These are phyloP conservation scores for Phalaenopsis aphrodite DNA, from an alignment of 106 monocot genomes.

Conservation along the genomic window DNA sequence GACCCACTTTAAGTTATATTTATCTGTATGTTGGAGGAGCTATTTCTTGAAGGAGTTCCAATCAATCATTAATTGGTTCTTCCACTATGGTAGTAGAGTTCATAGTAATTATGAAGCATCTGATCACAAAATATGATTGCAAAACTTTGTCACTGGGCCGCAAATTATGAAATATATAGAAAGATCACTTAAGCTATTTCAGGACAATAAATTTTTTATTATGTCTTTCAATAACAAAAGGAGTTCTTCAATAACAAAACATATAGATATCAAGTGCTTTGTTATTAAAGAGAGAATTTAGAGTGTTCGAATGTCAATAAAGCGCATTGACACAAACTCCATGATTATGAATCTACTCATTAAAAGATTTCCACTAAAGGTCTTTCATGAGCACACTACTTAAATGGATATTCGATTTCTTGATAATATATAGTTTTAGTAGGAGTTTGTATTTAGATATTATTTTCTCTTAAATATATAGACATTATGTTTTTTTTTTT, in stretches of 20 bases:
- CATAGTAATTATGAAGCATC: neutral
- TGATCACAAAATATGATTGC: neutral
- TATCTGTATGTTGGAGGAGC: neutral
- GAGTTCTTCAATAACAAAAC: too few relatives aligned
- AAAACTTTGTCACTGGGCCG: neutral
- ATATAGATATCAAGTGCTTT: too few relatives aligned
- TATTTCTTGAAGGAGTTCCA: neutral
- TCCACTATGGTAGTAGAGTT: neutral
- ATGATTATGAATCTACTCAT: neutral
- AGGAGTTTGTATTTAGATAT: neutral
- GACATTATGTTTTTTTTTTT: too few relatives aligned
- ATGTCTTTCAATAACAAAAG: neutral
- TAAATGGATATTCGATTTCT: neutral
- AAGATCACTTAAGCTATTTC: neutral
- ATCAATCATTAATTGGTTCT: neutral
- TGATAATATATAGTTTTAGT: neutral
- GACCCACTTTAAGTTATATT: neutral
- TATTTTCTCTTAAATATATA: neutral
- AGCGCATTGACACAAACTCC: neutral
- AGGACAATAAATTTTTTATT: neutral
- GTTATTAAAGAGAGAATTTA: too few relatives aligned
- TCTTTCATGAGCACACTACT: neutral
- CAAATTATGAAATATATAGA: neutral
- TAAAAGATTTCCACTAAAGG: neutral
- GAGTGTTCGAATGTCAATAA: neutral